Evolutionary conservation across 2,329 filamentous ascomycete species (phyloP).

Genomic region (Colletotrichum sp.): DNA sequence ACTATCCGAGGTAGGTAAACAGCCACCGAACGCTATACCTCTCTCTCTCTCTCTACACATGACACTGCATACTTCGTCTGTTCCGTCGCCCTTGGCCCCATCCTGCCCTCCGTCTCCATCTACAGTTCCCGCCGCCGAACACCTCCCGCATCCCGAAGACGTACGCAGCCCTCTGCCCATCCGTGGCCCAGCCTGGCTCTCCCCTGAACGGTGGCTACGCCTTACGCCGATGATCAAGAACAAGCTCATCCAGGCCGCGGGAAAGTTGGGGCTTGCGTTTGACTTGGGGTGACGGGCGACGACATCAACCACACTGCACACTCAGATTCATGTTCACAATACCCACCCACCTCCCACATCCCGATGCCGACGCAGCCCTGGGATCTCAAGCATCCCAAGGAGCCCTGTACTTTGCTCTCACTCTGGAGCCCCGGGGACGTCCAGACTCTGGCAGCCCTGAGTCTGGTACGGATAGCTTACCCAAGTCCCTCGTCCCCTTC

Average conservation of each 20-base stretch:
- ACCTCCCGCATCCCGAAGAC: constrained; percentile 12
- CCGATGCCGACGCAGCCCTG: background rate
- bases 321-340: background rate
- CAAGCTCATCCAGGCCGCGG: background rate
- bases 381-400: background rate
- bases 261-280: background rate
- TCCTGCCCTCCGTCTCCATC: background rate
- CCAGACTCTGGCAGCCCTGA: background rate
- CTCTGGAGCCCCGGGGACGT: background rate
- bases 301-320: background rate
- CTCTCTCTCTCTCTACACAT: background rate
- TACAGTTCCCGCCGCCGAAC: background rate
- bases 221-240: background rate
- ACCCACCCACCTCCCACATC: constrained; percentile 8
- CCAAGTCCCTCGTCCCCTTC: background rate
- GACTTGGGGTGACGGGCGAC: background rate
- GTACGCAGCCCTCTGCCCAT: background rate
- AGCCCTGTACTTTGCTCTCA: background rate
- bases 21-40: background rate
- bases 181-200: background rate
- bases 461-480: background rate
- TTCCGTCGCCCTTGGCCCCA: background rate
- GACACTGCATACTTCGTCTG: background rate
- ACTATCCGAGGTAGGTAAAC: background rate
- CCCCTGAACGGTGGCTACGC: background rate